Evolutionary conservation across 305 asterid species (phyloP).

Genomic region (Rubia balearica): DNA sequence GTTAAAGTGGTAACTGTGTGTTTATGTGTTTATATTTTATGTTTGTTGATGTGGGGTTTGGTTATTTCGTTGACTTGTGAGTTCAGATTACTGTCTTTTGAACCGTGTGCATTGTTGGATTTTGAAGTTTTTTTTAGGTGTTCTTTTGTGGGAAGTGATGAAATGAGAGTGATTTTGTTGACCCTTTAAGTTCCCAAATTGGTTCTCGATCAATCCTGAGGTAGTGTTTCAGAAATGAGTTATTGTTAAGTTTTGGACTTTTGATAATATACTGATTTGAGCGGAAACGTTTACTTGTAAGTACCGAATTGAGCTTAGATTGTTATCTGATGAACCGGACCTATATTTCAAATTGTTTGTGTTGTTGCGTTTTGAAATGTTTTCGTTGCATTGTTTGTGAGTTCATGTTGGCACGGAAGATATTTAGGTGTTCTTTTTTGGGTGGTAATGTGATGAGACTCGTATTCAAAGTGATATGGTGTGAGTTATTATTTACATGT

Average conservation of each 20-base stretch:
- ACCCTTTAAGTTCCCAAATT: neutral
- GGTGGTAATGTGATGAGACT: no score
- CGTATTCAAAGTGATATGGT: no score
- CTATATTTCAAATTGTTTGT: no score
- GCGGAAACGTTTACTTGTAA: neutral
- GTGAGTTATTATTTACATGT: no score
- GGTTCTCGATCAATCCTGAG: neutral
- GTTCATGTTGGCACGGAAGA: no score
- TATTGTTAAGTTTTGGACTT: neutral
- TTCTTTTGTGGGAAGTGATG: neutral
- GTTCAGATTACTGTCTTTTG: neutral
- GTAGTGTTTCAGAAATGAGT: neutral
- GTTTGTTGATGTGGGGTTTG: neutral
- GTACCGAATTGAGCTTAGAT: neutral
- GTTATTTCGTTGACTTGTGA: neutral
- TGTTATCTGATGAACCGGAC: neutral
- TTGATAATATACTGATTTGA: neutral
- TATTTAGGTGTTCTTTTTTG: no score
- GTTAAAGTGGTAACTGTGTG: neutral
- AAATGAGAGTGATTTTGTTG: neutral
- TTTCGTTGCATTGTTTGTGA: no score
- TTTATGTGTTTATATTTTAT: neutral
- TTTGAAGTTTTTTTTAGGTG: neutral
- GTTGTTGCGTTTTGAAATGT: no score
- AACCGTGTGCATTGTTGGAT: neutral